Evolutionary conservation across 2,329 filamentous ascomycete species (phyloP), one percentile per base, ranked within the genome.

Genomic region (Fusarium sp.): DNA sequence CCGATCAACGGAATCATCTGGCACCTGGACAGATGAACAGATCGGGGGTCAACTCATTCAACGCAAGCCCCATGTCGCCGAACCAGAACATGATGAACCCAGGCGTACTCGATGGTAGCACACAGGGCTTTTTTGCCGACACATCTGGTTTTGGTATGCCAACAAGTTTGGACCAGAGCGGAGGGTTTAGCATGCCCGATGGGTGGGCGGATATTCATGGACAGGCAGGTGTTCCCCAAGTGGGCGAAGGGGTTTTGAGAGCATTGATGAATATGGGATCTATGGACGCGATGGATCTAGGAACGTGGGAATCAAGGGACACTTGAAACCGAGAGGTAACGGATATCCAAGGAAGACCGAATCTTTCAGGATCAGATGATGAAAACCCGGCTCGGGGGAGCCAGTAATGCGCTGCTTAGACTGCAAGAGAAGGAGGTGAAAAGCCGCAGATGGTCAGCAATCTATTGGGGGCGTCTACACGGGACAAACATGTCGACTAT

Each of bases 201-300:
- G 81, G 80, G 5, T 87, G 87, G 86, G 73, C 78, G 31, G 77
- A 82, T 46, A 73, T 84, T 31, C 71, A 78, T 42, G 79, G 78
- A 21, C 81, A 84, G 54, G 77, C 81, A 10, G 84, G 81, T 11
- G 85, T 88, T 79, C 85, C 85, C 21, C 85, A 85, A 7, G 84
- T 88, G 16, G 84, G 86, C 0, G 87, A 89, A 50, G 86, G 87
- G 0, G 83, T 90, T 44, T 77, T 90, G 48, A 81, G 85, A 60
- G 84, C 86, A 11, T 78, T 89, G 58, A 87, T 89, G 84, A 85
- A 84, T 57, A 84, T 89, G 80, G 85, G 84, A 10, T 82, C 86
- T 0, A 87, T 90, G 83, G 87, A 90, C 68, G 84, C 84, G 13
- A 88, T 90, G 85, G 87, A 88, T 68, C 77, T 86, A 61, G 80